phyloP scores from a whole-genome alignment of 306 rosid species.

The Quercus variabilis region DNA sequence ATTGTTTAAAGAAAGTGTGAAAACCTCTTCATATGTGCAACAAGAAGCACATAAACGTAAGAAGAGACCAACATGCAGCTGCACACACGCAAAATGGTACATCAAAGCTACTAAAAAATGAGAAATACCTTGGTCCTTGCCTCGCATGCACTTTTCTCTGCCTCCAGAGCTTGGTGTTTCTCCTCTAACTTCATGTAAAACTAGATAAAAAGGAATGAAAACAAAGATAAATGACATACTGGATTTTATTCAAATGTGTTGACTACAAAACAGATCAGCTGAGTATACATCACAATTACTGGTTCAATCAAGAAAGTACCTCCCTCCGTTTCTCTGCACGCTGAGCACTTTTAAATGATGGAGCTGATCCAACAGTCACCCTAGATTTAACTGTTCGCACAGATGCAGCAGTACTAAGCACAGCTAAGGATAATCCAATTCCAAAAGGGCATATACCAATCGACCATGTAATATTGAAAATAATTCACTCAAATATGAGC shows the following conservation, averaged over 20 bases:
- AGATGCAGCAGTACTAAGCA: conserved; percentile 57
- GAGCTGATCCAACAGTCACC: conserved; percentile 91
- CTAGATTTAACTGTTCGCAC: conserved; percentile 55
- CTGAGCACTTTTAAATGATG: conserved; percentile 48
- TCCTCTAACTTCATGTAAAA: conserved; percentile 83
- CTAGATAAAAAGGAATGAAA: conserved; percentile 42
- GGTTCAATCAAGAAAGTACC: conserved; percentile 44
- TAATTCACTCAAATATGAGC: conserved; percentile 9
- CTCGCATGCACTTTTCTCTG: conserved; percentile 67
- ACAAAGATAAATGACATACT: conserved; percentile 10
- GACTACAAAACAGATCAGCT: neutral
- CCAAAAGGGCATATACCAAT: neutral
- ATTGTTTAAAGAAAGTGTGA: neutral
- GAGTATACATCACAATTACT: conserved; percentile 15
- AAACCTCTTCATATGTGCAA: neutral
- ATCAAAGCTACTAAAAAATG: neutral
- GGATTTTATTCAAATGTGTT: conserved; percentile 15
- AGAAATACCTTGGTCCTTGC: conserved; percentile 76
- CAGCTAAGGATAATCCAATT: conserved; percentile 49
- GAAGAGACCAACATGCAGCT: conserved; percentile 3
- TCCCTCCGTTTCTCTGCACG: conserved; percentile 94
- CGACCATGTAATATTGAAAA: neutral
- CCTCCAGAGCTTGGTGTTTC: conserved; percentile 85
- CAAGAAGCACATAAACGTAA: conserved; percentile 4
- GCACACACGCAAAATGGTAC: neutral